Evolutionary conservation across 2,329 filamentous ascomycete species (phyloP), one percentile per base, ranked within the genome.

Genomic region (Fusarium protoensiforme): DNA sequence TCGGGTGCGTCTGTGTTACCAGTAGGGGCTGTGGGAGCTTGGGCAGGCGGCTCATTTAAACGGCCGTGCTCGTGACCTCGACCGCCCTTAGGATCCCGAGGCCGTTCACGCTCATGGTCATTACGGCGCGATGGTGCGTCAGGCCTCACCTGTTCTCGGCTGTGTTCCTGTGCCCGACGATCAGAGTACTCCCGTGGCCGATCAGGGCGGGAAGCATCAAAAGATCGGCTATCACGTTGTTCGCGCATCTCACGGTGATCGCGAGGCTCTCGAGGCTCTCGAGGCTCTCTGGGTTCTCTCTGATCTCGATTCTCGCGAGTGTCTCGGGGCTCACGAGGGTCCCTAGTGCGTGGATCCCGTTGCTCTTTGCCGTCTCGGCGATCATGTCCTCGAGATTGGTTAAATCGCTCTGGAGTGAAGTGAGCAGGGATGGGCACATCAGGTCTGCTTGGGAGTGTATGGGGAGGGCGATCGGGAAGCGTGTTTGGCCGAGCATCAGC

Each of bases 401-500:
- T 79, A 67, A 84, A 87, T 36, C 87, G 83, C 59, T 87, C 86
- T 27, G 85, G 82, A 11, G 81, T 81, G 62, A 84, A 85, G 69
- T 86, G 85, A 3, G 84, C 84, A 1, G 86, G 85, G 53, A 88
- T 85, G 9, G 88, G 88, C 13, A 89, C 85, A 71, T 92, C 89
- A 18, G 90, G 90, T 63, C 89, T 85, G 62, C 82, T 90, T 2
- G 91, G 91, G 8, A 92, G 81, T 18, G 80, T 82, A 69, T 80
- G 82, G 39, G 77, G 79, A 9, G 80, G 82, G 5, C 80, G 78
- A 58, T 83, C 83, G 16, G 82, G 83, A n/a, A 84, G 75, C 20
- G 75, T 82, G 27, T 82, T 82, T 29, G 82, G 78, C 38, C 80
- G 75, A 22, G 75, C 54, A 27, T 83, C 82, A 16, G 57, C 62